Percentiles rank a stretch among this genome's conserved stretches.
Evolutionary conservation across 768 basidiomycete genomes (phyloP).

Genomic region (Tylopilus felleus): DNA sequence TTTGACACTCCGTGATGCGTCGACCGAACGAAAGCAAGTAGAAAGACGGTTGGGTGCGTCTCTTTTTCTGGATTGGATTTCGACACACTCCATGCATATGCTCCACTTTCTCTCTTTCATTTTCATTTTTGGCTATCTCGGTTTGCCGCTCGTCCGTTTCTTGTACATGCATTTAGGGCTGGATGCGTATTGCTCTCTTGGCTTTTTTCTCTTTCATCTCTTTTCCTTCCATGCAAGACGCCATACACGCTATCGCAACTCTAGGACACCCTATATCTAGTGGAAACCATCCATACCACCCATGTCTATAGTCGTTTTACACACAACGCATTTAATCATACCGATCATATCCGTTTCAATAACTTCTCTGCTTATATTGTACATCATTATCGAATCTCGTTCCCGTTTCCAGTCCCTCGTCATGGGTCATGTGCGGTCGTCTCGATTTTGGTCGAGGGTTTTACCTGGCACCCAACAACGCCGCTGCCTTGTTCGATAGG

Average conservation of each 20-base stretch:
- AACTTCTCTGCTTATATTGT: too few species aligned
- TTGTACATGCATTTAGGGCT: neutral
- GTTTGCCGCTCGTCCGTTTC: neutral
- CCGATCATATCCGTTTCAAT: too few species aligned
- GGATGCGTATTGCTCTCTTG: neutral
- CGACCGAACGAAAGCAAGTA: neutral
- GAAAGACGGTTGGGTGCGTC: neutral
- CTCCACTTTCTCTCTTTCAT: neutral
- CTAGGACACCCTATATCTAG: neutral
- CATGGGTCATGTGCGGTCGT: too few species aligned
- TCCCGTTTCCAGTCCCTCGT: too few species aligned
- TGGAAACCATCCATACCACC: neutral
- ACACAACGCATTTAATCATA: neutral
- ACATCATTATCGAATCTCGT: too few species aligned
- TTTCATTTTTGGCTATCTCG: too few species aligned
- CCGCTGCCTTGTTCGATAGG: conserved; percentile 52
- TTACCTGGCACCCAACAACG: conserved; percentile 34
- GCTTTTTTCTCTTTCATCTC: neutral
- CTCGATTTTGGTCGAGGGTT: too few species aligned
- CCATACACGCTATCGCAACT: neutral
- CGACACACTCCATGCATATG: neutral
- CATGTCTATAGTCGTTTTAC: neutral
- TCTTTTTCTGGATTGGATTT: neutral
- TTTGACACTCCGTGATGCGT: conserved; percentile 5
- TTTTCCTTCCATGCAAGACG: neutral